phyloP scores from a whole-genome alignment of 768 basidiomycete genomes.

The Boletus coccyginus region DNA sequence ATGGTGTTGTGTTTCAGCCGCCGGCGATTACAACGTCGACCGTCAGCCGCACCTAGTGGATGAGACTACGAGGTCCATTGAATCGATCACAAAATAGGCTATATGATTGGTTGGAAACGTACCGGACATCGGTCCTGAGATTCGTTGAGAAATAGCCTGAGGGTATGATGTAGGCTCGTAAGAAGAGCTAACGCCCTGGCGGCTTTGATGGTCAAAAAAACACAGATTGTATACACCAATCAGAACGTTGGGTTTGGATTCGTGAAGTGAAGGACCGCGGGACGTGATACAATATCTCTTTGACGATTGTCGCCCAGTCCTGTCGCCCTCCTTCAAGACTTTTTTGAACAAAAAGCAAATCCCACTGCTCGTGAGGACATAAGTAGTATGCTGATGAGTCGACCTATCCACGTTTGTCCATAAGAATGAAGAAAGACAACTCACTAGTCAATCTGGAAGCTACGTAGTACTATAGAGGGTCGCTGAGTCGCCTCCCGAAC shows the following conservation, averaged over 20 bases:
- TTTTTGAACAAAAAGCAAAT: too few relatives aligned
- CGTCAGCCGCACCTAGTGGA: slow-evolving; percentile 10
- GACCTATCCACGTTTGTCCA: background rate
- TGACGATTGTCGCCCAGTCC: background rate
- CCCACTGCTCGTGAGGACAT: background rate
- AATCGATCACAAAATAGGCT: background rate
- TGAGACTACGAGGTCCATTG: background rate
- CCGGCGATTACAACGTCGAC: slow-evolving; percentile 2
- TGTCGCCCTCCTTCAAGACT: background rate
- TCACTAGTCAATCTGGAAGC: background rate
- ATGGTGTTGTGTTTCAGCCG: slow-evolving; percentile 4
- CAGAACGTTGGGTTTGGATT: background rate
- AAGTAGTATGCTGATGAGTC: too few relatives aligned
- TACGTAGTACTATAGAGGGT: background rate
- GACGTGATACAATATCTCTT: background rate
- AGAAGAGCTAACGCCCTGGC: background rate
- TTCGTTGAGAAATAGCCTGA: background rate
- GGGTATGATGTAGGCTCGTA: too few relatives aligned
- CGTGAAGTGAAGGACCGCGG: background rate
- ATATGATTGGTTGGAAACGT: slow-evolving; percentile 2
- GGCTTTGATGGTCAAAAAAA: background rate
- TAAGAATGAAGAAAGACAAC: background rate
- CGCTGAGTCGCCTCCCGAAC: background rate
- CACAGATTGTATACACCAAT: background rate
- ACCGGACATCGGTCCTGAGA: background rate